Evolutionary conservation across 2,329 filamentous ascomycete genomes (phyloP).

Genomic region (Berkeleyomyces rouxiae): DNA sequence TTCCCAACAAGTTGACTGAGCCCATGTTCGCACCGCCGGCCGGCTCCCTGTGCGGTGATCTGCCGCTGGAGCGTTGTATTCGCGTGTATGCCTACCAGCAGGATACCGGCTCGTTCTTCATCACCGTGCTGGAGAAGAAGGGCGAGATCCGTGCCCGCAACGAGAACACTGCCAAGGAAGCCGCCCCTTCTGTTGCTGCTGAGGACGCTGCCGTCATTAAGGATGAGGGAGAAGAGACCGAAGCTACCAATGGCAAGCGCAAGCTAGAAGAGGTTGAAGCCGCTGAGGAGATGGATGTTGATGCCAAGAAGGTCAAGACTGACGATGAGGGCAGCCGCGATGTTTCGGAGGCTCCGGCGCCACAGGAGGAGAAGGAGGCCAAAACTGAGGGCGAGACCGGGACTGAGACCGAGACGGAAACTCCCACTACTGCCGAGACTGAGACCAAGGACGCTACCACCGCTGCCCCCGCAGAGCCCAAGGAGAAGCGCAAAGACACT

Average conservation of each 20-base stretch:
- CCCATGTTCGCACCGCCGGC: constrained; percentile 65
- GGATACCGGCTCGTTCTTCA: constrained; percentile 96
- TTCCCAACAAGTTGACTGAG: constrained; percentile 53
- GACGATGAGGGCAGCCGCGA: constrained; percentile 15
- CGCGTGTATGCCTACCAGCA: constrained; percentile 89
- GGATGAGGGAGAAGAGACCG: constrained; percentile 19
- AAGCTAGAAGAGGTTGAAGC: constrained; percentile 22
- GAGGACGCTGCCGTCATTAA: constrained; percentile 13
- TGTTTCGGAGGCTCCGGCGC: constrained; percentile 10
- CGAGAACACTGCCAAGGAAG: constrained; percentile 33
- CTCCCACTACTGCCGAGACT: constrained; percentile 3
- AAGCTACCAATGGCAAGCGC: constrained; percentile 21
- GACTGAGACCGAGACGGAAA: constrained; percentile 3
- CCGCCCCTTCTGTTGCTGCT: constrained; percentile 2
- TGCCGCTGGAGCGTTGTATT: constrained; percentile 82
- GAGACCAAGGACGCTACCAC: neutral
- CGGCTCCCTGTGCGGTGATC: constrained; percentile 35
- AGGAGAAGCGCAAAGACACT: constrained; percentile 27
- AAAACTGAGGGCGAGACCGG: constrained; percentile 10
- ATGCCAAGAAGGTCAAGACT: constrained; percentile 20
- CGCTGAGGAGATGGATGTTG: constrained; percentile 22
- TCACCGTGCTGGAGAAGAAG: constrained; percentile 84
- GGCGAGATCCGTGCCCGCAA: constrained; percentile 65
- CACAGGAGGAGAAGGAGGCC: constrained; percentile 12
- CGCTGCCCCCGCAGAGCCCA: neutral